A percentile compares a stretch with the other conserved stretches of the same genome.
Evolutionary conservation across 768 basidiomycete species (phyloP).

Genomic region (Paxillus involutus): DNA sequence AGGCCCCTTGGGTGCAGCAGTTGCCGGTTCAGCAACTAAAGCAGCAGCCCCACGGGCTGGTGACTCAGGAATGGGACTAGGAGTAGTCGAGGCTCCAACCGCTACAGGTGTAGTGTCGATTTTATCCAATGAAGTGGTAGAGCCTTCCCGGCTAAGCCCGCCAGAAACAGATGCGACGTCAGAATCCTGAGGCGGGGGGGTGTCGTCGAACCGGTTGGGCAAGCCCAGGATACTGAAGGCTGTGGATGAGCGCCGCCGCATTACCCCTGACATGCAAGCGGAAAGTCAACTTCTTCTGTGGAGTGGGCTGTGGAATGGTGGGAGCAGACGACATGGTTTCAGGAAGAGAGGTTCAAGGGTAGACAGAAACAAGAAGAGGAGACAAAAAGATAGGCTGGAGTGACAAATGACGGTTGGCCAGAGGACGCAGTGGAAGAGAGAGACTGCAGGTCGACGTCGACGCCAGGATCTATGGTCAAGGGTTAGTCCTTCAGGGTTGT

Average conservation of each 20-base stretch:
- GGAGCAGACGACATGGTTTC: constrained; percentile 27
- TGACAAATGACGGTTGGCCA: constrained; percentile 5
- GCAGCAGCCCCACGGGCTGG: constrained; percentile 58
- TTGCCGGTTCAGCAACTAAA: constrained; percentile 28
- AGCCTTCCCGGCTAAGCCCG: constrained; percentile 29
- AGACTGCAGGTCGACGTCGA: too few species aligned
- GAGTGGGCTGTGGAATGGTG: constrained; percentile 27
- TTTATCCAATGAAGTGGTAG: constrained; percentile 29
- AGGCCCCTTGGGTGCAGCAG: constrained; percentile 32
- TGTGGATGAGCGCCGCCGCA: constrained; percentile 64
- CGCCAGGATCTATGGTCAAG: too few species aligned
- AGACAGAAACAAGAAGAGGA: constrained; percentile 7
- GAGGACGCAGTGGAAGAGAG: constrained; percentile 14
- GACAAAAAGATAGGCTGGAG: constrained; percentile 6
- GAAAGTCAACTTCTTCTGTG: constrained; percentile 41
- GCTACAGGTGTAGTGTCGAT: constrained; percentile 31
- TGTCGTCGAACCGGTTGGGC: constrained; percentile 31
- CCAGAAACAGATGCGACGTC: constrained; percentile 27
- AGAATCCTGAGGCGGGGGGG: constrained; percentile 27
- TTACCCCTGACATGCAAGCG: constrained; percentile 60
- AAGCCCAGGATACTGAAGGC: constrained; percentile 42
- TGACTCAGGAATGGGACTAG: constrained; percentile 72
- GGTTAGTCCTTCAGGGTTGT: too few species aligned
- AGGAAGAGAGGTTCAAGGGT: constrained; percentile 9
- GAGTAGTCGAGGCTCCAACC: constrained; percentile 28